phyloP scores from a whole-genome alignment of 2,329 filamentous ascomycete species.

The Paecilomyces fulvus region DNA sequence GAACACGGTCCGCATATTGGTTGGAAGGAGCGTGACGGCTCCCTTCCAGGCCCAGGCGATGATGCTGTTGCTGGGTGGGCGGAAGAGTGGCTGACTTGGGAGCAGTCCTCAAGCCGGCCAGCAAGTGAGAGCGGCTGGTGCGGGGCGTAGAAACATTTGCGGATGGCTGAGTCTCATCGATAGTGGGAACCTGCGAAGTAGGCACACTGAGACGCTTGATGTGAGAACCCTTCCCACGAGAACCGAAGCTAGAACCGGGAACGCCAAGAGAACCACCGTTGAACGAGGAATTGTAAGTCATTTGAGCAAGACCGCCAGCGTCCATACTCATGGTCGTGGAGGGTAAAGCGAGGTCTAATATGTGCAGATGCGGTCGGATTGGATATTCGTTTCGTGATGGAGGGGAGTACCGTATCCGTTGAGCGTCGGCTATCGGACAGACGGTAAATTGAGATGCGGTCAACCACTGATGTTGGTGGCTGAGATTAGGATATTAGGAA shows the following conservation, averaged over 20 bases:
- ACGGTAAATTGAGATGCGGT: background rate
- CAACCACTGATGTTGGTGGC: background rate
- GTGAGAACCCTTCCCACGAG: conserved; percentile 73
- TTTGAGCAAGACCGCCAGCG: conserved; percentile 99
- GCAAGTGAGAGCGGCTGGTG: conserved; percentile 87
- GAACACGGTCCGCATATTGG: conserved; percentile 40
- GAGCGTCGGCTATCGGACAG: background rate
- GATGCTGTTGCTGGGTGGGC: conserved; percentile 45
- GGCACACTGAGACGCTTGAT: conserved; percentile 79
- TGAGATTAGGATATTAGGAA: background rate
- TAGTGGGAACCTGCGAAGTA: conserved; percentile 59
- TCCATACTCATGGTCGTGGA: conserved; percentile 51
- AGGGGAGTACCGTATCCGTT: background rate
- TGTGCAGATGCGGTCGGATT: conserved; percentile 8
- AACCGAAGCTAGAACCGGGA: conserved; percentile 73
- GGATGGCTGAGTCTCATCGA: conserved; percentile 56
- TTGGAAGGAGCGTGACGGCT: conserved; percentile 41
- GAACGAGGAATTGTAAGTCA: conserved; percentile 79
- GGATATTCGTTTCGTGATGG: background rate
- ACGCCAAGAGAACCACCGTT: conserved; percentile 61
- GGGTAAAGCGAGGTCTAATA: conserved; percentile 11
- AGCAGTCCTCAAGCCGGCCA: conserved; percentile 86
- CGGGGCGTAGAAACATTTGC: conserved; percentile 71
- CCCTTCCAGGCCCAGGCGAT: conserved; percentile 38
- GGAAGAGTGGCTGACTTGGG: conserved; percentile 73